Conservation (phyloP, 768 basidiomycete genomes). For the Lactarius trivialis region DNA sequence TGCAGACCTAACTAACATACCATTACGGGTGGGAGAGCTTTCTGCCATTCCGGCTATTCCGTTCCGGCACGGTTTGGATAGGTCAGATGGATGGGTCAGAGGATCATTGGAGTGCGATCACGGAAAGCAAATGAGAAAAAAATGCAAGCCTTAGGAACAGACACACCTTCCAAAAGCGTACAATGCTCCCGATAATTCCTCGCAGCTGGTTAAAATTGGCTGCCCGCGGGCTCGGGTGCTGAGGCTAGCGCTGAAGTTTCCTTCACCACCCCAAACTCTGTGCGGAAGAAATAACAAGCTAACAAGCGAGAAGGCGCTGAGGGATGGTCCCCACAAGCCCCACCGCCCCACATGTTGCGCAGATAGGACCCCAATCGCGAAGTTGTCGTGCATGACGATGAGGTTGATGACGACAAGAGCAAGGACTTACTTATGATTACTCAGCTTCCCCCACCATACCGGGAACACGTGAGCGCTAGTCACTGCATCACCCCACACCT, state of each 20-base stretch:
- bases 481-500: too few species aligned
- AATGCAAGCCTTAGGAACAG: not conserved
- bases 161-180: not conserved
- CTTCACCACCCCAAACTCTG: not conserved
- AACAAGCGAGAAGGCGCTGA: not conserved
- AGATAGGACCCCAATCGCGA: not conserved
- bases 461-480: too few species aligned
- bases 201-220: not conserved
- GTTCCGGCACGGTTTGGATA: not conserved
- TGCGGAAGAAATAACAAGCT: not conserved
- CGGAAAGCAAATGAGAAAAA: not conserved
- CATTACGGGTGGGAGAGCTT: not conserved
- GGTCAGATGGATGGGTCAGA: not conserved
- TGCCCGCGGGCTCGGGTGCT: not conserved
- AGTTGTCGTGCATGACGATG: not conserved
- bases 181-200: not conserved
- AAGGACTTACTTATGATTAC: too few species aligned
- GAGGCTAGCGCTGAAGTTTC: too few species aligned
- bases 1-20: not conserved
- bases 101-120: not conserved
- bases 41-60: not conserved
- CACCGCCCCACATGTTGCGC: not conserved
- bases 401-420: not conserved
- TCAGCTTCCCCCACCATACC: too few species aligned
- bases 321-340: not conserved